Percentiles rank a stretch among this genome's conserved stretches.
These are phyloP conservation scores for Avena atlantica DNA, from an alignment of 176 grass and related monocot genomes.

Conservation along the genomic window DNA sequence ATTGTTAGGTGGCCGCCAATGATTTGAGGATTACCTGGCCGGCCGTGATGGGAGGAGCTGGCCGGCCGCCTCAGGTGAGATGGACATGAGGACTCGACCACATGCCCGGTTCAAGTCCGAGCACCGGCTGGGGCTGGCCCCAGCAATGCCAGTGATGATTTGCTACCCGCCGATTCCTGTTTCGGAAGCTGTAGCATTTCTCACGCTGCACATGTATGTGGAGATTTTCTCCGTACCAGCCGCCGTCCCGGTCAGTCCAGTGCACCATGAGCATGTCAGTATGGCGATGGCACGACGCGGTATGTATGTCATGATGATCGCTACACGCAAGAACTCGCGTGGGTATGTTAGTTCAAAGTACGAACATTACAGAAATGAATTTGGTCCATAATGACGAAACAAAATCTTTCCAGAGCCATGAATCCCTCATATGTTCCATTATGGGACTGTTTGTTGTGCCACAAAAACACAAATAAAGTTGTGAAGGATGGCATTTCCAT, in stretches of 20 bases:
- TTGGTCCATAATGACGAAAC: background rate
- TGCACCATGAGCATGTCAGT: background rate
- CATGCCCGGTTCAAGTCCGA: slow-evolving; percentile 33
- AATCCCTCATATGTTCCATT: background rate
- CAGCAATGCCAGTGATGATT: slow-evolving; percentile 4
- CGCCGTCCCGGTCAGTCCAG: slow-evolving; percentile 4
- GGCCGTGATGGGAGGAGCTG: slow-evolving; percentile 12
- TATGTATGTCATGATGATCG: background rate
- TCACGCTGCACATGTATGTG: slow-evolving; percentile 28
- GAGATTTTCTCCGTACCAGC: slow-evolving; percentile 15
- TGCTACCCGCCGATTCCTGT: slow-evolving; percentile 41
- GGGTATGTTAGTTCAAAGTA: background rate
- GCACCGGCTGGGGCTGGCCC: slow-evolving; percentile 14
- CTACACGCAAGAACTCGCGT: background rate
- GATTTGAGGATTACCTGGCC: slow-evolving; percentile 43
- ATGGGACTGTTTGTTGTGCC: background rate
- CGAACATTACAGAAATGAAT: background rate
- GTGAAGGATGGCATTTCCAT: background rate
- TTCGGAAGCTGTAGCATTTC: slow-evolving; percentile 7
- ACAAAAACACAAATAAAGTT: background rate
- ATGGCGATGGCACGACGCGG: background rate
- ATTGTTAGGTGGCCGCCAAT: slow-evolving; percentile 44
- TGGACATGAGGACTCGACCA: slow-evolving; percentile 27
- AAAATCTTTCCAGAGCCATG: background rate
- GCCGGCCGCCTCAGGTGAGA: slow-evolving; percentile 32